Conservation (phyloP, 495 filamentous ascomycete species). For the Venustampulla echinocandica region DNA sequence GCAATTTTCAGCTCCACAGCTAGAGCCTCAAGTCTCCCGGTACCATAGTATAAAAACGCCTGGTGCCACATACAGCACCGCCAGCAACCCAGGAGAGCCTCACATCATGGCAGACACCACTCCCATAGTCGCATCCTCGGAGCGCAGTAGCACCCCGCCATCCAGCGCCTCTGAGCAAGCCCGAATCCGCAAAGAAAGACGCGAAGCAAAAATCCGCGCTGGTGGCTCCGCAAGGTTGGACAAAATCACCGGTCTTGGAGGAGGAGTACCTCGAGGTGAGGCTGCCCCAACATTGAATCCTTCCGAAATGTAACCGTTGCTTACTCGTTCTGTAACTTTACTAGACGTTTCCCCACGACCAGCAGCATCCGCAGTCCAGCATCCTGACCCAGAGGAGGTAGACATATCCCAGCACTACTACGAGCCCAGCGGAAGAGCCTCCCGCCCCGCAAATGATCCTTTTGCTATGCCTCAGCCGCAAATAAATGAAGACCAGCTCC, state of each 20-base stretch:
- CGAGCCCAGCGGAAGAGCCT: constrained; percentile 27
- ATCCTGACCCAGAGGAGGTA: constrained; percentile 62
- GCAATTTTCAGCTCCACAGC: no score
- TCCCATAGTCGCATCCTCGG: constrained; percentile 11
- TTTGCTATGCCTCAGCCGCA: constrained; percentile 28
- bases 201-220: constrained; percentile 82
- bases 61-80: not conserved
- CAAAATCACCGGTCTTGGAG: constrained; percentile 72
- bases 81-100: not conserved
- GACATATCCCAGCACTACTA: constrained; percentile 58
- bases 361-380: constrained; percentile 5
- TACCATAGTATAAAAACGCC: no score
- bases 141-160: constrained; percentile 24
- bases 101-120: constrained; percentile 21
- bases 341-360: constrained; percentile 19
- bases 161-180: constrained; percentile 68
- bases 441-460: constrained; percentile 24
- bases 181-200: constrained; percentile 77
- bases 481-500: constrained; percentile 25
- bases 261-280: constrained; percentile 46
- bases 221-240: constrained; percentile 72
- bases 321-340: not conserved
- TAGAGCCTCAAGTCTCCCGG: no score
- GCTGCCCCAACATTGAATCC: constrained; percentile 4
- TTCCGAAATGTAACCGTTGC: constrained; percentile 14